Base-by-base conservation (phyloP, 345 rosid species). In the Laguncularia racemosa region DNA sequence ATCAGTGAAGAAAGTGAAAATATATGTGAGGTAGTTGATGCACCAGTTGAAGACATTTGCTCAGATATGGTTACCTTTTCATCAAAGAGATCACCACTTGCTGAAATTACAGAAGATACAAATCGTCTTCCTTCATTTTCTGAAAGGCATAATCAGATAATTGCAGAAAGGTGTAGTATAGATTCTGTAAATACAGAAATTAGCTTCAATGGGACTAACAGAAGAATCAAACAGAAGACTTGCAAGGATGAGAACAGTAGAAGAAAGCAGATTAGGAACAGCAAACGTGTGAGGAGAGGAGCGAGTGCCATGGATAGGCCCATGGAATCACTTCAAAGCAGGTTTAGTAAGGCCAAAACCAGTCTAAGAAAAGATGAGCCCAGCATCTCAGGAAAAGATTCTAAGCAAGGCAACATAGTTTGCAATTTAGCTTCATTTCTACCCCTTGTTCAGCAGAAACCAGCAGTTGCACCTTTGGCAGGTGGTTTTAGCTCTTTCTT, bases 381-480 rank as follows among this genome's bases (percentile, higher is more conserved):
- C 0, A 63, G 71, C 60, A 67, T 84, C 54, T 56, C 70, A 40
- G 78, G 59, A 43, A 80, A 58, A 69, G 83, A 79, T 60, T 48
- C 77, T 48, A 88, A 76, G 80, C 65, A 50, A 66, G 86, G 76
- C 71, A 90, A 90, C 62, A 82, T 95, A 26, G 96, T 88, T 44
- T 84, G 89, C 50, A 81, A 88, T 65, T 51, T 88, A 43, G 63
- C 81, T 76, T 90, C 99, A 6, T 88, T 95, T 57, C 47, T 95
- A 60, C 92, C 97, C 14, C 77, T 90, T 57, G 86, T 88, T 75
- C 95, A 84, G 67, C 91, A 81, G 73, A 90, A 85, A 70, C 84
- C 71, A 73, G 83, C 75, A 57, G 74, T 83, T 63, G 81, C 76
- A 50, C 65, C 81, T 45, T 62, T 72, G 56, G 73, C 90, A 66